These are phyloP conservation scores for Xylaria intraflava DNA, from an alignment of 495 filamentous ascomycete species.

Conservation along the genomic window DNA sequence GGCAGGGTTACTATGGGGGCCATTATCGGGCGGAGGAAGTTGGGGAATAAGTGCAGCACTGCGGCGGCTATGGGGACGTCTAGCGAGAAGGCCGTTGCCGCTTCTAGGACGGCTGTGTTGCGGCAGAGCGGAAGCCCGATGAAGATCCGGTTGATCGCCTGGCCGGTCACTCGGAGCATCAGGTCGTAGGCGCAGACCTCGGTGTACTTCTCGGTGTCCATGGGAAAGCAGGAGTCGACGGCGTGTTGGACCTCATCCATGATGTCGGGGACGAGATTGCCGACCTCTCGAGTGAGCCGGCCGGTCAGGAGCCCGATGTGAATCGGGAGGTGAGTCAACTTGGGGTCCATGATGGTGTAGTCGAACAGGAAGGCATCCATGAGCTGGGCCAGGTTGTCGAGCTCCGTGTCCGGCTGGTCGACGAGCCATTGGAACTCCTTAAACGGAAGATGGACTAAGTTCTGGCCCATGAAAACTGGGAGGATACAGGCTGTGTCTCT, in stretches of 20 bases:
- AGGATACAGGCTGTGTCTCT: conserved; percentile 19
- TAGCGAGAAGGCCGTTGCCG: conserved; percentile 35
- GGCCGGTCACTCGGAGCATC: conserved; percentile 25
- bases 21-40: conserved; percentile 34
- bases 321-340: conserved; percentile 27
- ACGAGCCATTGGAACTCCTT: conserved; percentile 35
- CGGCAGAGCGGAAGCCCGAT: conserved; percentile 29
- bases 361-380: conserved; percentile 31
- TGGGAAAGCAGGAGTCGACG: conserved; percentile 22
- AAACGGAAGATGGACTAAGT: conserved; percentile 12
- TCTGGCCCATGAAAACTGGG: conserved; percentile 18
- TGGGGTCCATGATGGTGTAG: conserved; percentile 30
- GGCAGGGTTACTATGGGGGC: conserved; percentile 31
- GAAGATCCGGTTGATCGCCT: conserved; percentile 32
- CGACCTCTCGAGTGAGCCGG: conserved; percentile 35
- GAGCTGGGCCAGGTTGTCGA: conserved; percentile 24
- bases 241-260: conserved; percentile 37
- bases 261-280: conserved; percentile 33
- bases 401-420: conserved; percentile 39
- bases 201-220: conserved; percentile 27
- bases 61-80: conserved; percentile 27
- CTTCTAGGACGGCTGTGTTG: conserved; percentile 31
- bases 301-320: conserved; percentile 30
- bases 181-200: conserved; percentile 34
- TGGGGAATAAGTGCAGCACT: conserved; percentile 29